These are phyloP conservation scores for Neopestalotiopsis rosae DNA, from an alignment of 2,329 filamentous ascomycete genomes.

Conservation along the genomic window DNA sequence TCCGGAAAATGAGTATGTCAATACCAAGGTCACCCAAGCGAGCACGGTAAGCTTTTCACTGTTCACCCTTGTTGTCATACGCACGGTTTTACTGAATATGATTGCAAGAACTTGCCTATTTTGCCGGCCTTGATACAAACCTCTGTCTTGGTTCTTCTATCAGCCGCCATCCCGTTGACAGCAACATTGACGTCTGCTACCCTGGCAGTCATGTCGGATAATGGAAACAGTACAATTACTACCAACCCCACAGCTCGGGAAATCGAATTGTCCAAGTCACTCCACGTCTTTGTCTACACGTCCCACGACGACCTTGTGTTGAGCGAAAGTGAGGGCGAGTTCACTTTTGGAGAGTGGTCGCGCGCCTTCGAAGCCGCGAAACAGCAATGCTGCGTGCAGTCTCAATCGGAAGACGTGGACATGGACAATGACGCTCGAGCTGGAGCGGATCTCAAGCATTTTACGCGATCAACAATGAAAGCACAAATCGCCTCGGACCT, in stretches of 20 bases:
- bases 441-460: slow-evolving; percentile 59
- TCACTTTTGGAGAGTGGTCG: slow-evolving; percentile 79
- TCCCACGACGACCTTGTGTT: slow-evolving; percentile 74
- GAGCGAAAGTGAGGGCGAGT: slow-evolving; percentile 81
- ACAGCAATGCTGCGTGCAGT: slow-evolving; percentile 63
- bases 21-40: slow-evolving; percentile 64
- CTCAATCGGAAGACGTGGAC: slow-evolving; percentile 44
- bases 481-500: slow-evolving; percentile 45
- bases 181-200: slow-evolving; percentile 71
- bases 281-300: slow-evolving; percentile 87
- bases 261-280: slow-evolving; percentile 67
- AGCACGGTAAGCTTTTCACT: slow-evolving; percentile 58
- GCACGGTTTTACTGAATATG: slow-evolving; percentile 8
- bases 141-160: slow-evolving; percentile 77
- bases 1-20: slow-evolving; percentile 71
- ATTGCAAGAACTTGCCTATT: slow-evolving; percentile 72
- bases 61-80: neutral
- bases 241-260: slow-evolving; percentile 68
- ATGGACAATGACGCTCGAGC: slow-evolving; percentile 48
- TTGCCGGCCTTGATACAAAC: slow-evolving; percentile 85
- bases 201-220: slow-evolving; percentile 59
- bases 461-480: slow-evolving; percentile 67
- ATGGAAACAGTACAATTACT: slow-evolving; percentile 49
- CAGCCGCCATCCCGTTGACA: slow-evolving; percentile 80
- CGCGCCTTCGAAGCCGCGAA: slow-evolving; percentile 69